Base-by-base conservation (phyloP, 2,329 filamentous ascomycete species). In the Stemphylium lycopersici region DNA sequence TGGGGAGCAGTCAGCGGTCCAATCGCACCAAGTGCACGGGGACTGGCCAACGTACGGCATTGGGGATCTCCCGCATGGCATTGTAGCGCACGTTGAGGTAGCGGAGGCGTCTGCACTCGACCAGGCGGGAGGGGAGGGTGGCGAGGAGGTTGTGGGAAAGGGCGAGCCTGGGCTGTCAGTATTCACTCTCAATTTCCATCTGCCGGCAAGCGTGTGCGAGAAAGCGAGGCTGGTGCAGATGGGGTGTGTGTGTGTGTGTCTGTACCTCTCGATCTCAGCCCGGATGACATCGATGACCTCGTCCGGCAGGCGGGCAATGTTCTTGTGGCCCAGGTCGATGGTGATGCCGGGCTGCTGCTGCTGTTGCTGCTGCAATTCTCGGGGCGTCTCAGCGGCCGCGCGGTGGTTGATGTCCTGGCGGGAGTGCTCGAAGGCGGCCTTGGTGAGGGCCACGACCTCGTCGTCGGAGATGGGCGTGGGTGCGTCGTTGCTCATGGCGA, bases 81-180 rank as follows among this genome's bases (percentile, higher is more conserved):
- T 93, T 93, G 76, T 89, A 89, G 70, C 90, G 82, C 58, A 92
- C 86, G 66, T 93, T 93, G 56, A 93, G 83, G 72, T 93, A 93
- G 58, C 90, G 87, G 56, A 93, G 78, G 44, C 88, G 89, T 37
- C 85, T 87, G 77, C 90, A 93, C 77, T 92, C 89, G 32, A 87
- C 82, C 65, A 93, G 90, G 48, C 89, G 84, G 20, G 79, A 70
- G 5, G 90, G 90, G 41, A 93, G 84, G n/a, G 83, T 81, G 29
- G 85, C 81, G 54, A 92, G 80, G 63, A 85, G 86, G 73, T 93
- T 93, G 77, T 93, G 90, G n/a, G 90, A 91, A 61, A 93, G 80
- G 44, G 90, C 90, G 48, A 93, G 84, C 65, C 90, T 92, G 69
- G 71, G 71, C 36, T 31, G 44, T 55, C 31, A 55, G 16, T 13